phyloP scores from a whole-genome alignment of 2,329 filamentous ascomycete species.

The Aspergillus sp. region DNA sequence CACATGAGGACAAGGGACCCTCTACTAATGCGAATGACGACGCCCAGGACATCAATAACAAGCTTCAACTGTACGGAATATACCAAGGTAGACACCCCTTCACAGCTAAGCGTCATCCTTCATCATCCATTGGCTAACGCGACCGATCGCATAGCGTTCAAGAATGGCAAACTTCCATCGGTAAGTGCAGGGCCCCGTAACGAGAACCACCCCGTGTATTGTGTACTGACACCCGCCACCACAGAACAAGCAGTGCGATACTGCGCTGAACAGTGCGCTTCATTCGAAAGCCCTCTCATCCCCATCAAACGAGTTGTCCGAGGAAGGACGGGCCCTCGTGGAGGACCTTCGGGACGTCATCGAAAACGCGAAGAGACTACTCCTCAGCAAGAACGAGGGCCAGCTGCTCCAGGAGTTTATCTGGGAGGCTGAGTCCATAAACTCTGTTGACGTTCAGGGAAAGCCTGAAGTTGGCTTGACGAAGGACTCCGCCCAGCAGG shows the following conservation, averaged over 20 bases:
- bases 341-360: slow-evolving; percentile 76
- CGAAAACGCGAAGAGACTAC: slow-evolving; percentile 75
- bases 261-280: slow-evolving; percentile 86
- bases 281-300: slow-evolving; percentile 65
- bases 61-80: slow-evolving; percentile 94
- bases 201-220: no score
- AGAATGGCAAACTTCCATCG: slow-evolving; percentile 85
- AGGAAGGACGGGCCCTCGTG: slow-evolving; percentile 77
- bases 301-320: slow-evolving; percentile 74
- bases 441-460: slow-evolving; percentile 55
- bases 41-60: slow-evolving; percentile 72
- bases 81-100: slow-evolving; percentile 51
- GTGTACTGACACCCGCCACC: neutral
- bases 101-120: neutral
- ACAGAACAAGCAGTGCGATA: slow-evolving; percentile 91
- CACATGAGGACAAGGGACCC: neutral
- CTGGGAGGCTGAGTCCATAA: slow-evolving; percentile 82
- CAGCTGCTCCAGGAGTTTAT: slow-evolving; percentile 95
- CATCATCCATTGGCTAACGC: slow-evolving; percentile 7
- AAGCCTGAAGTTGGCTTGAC: slow-evolving; percentile 66
- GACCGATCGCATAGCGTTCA: slow-evolving; percentile 60
- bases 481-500: slow-evolving; percentile 75
- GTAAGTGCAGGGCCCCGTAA: slow-evolving; percentile 57
- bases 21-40: neutral
- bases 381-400: slow-evolving; percentile 92